A percentile compares a stretch with the other conserved stretches of the same genome.
phyloP scores from a whole-genome alignment of 1,139 yeast species.

The Candida sp. region DNA sequence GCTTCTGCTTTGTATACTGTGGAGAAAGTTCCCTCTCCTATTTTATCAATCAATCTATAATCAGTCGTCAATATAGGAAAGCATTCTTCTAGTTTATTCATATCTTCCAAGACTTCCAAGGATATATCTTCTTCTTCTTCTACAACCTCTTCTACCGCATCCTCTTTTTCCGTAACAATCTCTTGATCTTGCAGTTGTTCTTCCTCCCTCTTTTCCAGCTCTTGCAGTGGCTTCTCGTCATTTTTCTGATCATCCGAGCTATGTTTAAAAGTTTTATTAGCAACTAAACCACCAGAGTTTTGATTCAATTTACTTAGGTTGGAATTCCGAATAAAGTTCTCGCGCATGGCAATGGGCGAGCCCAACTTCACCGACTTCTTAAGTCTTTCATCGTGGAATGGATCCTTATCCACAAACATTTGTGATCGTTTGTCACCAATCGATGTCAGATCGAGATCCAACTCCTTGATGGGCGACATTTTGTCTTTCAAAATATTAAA shows the following conservation, averaged over 20 bases:
- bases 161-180: not conserved
- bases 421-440: slow-evolving; percentile 10
- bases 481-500: slow-evolving; percentile 14
- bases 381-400: slow-evolving; percentile 20
- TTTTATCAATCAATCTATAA: slow-evolving; percentile 72
- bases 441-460: slow-evolving; percentile 7
- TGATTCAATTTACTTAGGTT: slow-evolving; percentile 5
- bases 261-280: slow-evolving; percentile 2
- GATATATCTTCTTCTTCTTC: slow-evolving; percentile 46
- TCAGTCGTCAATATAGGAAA: slow-evolving; percentile 61
- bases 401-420: slow-evolving; percentile 23
- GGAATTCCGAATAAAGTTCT: not conserved
- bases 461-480: slow-evolving; percentile 13
- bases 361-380: not conserved
- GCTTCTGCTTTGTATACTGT: slow-evolving; percentile 90
- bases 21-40: slow-evolving; percentile 95
- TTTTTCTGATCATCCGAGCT: not conserved
- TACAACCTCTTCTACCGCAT: not conserved
- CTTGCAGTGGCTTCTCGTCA: not conserved
- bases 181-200: too few relatives aligned
- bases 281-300: slow-evolving; percentile 5
- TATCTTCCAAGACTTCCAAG: slow-evolving; percentile 60
- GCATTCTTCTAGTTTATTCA: slow-evolving; percentile 56
- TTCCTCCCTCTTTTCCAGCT: not conserved
- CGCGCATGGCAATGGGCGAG: not conserved